These are phyloP conservation scores for Yamadazyma scolyti DNA, from an alignment of 805 yeast species.

Conservation along the genomic window DNA sequence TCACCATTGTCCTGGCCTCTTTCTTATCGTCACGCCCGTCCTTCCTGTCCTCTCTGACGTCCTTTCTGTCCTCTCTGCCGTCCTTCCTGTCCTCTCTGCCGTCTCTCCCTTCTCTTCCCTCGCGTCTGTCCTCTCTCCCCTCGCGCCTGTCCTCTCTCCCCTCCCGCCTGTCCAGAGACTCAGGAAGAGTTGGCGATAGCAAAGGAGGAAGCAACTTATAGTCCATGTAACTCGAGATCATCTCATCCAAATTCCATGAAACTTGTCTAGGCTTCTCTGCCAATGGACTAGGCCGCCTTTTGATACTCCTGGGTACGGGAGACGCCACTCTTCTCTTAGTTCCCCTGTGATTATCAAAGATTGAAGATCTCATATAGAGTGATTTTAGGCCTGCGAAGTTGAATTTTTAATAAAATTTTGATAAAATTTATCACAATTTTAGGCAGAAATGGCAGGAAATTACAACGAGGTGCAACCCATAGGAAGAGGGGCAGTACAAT, in stretches of 20 bases:
- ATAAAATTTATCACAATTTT: too few species aligned
- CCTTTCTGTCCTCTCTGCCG: not conserved
- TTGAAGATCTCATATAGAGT: conserved; percentile 26
- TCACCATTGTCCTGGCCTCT: not conserved
- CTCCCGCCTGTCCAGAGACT: conserved; percentile 1
- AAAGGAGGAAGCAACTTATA: conserved; percentile 33
- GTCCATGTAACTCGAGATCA: conserved; percentile 30
- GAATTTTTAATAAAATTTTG: too few species aligned
- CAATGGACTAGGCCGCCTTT: not conserved
- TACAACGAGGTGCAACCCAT: conserved; percentile 8
- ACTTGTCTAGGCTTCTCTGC: not conserved
- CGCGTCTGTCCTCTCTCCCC: conserved; percentile 2
- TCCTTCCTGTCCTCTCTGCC: not conserved
- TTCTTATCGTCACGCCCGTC: not conserved
- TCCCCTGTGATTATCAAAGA: conserved; percentile 18
- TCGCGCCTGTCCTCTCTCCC: conserved; percentile 3
- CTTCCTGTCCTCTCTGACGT: not conserved
- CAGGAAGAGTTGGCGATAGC: conserved; percentile 38
- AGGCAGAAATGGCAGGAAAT: conserved; percentile 1
- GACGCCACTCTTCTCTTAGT: too few species aligned
- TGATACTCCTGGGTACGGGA: not conserved
- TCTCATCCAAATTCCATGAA: conserved; percentile 39
- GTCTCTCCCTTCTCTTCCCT: not conserved
- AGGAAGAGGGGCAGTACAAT: conserved; percentile 13
- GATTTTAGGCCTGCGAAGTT: conserved; percentile 2